Evolutionary conservation across 768 basidiomycete species (phyloP).

Genomic region (Naematelia aurantialba): DNA sequence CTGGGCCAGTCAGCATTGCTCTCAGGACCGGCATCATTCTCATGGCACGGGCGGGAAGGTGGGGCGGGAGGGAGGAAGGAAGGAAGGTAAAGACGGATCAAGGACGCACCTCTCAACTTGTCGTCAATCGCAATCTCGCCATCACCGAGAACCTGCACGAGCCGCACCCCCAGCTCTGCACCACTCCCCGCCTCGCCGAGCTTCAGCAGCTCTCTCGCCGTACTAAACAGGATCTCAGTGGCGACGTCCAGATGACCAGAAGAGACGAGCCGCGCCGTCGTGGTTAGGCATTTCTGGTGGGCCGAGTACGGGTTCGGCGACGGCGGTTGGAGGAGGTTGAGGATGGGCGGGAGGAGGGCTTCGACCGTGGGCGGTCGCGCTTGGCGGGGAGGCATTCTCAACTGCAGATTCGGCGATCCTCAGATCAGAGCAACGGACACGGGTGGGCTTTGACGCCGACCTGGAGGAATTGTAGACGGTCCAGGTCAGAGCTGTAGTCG

Average conservation of each 20-base stretch:
- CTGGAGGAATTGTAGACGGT: too few species aligned
- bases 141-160: slow-evolving; percentile 77
- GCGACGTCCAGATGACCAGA: slow-evolving; percentile 73
- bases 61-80: neutral
- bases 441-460: too few species aligned
- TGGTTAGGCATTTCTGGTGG: slow-evolving; percentile 94
- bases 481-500: too few species aligned
- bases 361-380: slow-evolving; percentile 30
- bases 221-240: slow-evolving; percentile 88
- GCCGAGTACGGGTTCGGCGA: slow-evolving; percentile 82
- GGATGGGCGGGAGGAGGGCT: slow-evolving; percentile 45
- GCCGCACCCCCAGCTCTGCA: slow-evolving; percentile 71
- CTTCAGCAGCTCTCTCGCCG: slow-evolving; percentile 81
- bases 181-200: slow-evolving; percentile 83
- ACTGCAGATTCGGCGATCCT: too few species aligned
- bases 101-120: slow-evolving; percentile 78
- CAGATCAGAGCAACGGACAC: too few species aligned
- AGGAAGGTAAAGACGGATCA: too few species aligned
- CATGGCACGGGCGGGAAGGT: neutral
- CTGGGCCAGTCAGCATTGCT: slow-evolving; percentile 51
- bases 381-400: slow-evolving; percentile 47
- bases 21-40: neutral
- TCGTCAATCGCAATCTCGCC: slow-evolving; percentile 70
- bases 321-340: slow-evolving; percentile 47
- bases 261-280: slow-evolving; percentile 66